These are phyloP conservation scores for Xylaria sp. DNA, from an alignment of 2,329 filamentous ascomycete species.

Conservation along the genomic window DNA sequence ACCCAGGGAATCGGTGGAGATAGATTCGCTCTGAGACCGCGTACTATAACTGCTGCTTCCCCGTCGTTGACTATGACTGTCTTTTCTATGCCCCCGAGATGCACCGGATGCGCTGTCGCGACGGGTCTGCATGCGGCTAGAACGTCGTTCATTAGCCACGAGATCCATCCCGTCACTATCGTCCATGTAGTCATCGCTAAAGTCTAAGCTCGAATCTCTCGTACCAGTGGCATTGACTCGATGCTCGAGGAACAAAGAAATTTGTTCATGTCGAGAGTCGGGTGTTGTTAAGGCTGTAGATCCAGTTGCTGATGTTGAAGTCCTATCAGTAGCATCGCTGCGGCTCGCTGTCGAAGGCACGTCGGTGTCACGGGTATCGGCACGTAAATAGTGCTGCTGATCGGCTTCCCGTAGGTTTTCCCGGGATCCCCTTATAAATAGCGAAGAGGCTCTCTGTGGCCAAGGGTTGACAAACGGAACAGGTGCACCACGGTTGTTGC, in stretches of 20 bases:
- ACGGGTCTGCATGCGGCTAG: conserved; percentile 30
- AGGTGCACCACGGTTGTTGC: not conserved
- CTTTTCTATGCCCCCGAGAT: not conserved
- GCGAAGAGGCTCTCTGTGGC: conserved; percentile 16
- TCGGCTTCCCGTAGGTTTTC: conserved; percentile 8
- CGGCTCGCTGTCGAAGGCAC: conserved; percentile 16
- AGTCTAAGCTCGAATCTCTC: conserved; percentile 41
- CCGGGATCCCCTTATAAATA: conserved; percentile 7
- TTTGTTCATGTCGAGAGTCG: conserved; percentile 39
- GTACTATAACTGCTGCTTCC: conserved; percentile 19
- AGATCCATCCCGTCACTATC: conserved; percentile 32
- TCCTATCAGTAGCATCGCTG: conserved; percentile 21
- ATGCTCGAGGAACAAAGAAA: conserved; percentile 43
- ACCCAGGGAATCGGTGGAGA: conserved; percentile 27
- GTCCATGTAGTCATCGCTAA: conserved; percentile 39
- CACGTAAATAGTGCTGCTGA: not conserved
- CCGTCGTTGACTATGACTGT: conserved; percentile 7
- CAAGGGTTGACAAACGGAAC: not conserved
- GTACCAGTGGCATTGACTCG: conserved; percentile 35
- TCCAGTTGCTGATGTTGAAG: conserved; percentile 20
- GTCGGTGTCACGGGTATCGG: conserved; percentile 6
- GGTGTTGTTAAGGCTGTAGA: conserved; percentile 24
- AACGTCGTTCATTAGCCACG: conserved; percentile 30
- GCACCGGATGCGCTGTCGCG: conserved; percentile 16
- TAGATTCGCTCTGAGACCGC: conserved; percentile 29